phyloP scores from a whole-genome alignment of 2,329 filamentous ascomycete species.

The Monilinia vaccinii-corymbosi region DNA sequence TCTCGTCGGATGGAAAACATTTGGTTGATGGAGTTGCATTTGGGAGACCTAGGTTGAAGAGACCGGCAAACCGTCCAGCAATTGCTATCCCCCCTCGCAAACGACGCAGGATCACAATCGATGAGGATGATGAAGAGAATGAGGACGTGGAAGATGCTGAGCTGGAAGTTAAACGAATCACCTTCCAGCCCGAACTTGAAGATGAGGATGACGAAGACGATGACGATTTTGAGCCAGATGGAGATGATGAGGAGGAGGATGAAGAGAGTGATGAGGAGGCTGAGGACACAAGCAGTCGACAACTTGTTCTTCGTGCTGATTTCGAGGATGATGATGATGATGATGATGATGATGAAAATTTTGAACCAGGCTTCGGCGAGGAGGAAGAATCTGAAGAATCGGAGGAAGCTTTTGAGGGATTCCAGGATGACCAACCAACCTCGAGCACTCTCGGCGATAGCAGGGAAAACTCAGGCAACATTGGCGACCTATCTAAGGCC shows the following conservation, averaged over 20 bases:
- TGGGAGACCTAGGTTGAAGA: slow-evolving; percentile 60
- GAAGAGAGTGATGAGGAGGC: slow-evolving; percentile 28
- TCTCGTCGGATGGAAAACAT: slow-evolving; percentile 67
- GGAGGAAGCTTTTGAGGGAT: slow-evolving; percentile 3
- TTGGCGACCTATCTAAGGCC: slow-evolving; percentile 5
- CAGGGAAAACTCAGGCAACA: neutral
- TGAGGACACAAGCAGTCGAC: slow-evolving; percentile 22
- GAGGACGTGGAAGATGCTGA: slow-evolving; percentile 17
- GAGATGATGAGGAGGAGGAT: slow-evolving; percentile 18
- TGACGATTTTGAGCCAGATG: slow-evolving; percentile 24
- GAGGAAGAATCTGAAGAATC: slow-evolving; percentile 1
- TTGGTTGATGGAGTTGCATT: slow-evolving; percentile 81
- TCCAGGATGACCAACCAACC: neutral
- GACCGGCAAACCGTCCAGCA: slow-evolving; percentile 50
- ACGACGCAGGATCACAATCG: slow-evolving; percentile 43
- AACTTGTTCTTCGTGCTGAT: slow-evolving; percentile 16
- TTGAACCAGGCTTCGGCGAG: slow-evolving; percentile 25
- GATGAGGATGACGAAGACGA: slow-evolving; percentile 12
- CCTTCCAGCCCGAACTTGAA: neutral
- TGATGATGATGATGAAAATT: slow-evolving; percentile 15
- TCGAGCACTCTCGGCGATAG: neutral
- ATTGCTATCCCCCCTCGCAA: slow-evolving; percentile 69
- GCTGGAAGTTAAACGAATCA: slow-evolving; percentile 23
- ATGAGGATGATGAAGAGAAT: slow-evolving; percentile 33
- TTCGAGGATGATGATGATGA: slow-evolving; percentile 14